phyloP scores from a whole-genome alignment of 108 stramenopile species.

The Cyclotella cryptica region DNA sequence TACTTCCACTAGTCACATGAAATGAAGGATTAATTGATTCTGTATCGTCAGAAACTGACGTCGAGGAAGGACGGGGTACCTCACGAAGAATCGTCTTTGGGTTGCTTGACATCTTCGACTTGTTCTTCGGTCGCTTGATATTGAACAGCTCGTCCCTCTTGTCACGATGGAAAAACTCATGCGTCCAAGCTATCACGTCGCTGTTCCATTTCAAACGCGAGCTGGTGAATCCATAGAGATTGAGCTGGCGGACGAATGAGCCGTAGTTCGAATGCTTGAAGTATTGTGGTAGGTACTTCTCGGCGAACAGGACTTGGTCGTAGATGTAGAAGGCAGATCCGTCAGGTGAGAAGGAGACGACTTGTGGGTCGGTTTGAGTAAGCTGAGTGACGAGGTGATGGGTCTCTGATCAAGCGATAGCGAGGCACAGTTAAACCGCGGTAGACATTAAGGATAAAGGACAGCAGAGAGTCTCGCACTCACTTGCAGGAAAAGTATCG shows the following conservation, averaged over 20 bases:
- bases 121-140: constrained; percentile 9
- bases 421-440: too few species aligned
- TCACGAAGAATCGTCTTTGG: too few species aligned
- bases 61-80: neutral
- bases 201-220: neutral
- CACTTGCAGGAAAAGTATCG: too few species aligned
- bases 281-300: constrained; percentile 12
- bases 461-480: too few species aligned
- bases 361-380: neutral
- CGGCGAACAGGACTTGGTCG: constrained; percentile 15
- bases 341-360: neutral
- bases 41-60: neutral
- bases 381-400: neutral
- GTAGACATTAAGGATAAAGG: too few species aligned
- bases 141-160: neutral
- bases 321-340: neutral
- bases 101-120: neutral
- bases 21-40: neutral
- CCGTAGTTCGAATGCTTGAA: constrained; percentile 11
- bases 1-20: neutral
- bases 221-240: constrained; percentile 20
- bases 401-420: neutral
- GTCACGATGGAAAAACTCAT: constrained; percentile 9
- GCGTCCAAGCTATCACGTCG: constrained; percentile 4
- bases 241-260: constrained; percentile 6